phyloP scores from a whole-genome alignment of 2,329 filamentous ascomycete species.

The Clonostachys chloroleuca region DNA sequence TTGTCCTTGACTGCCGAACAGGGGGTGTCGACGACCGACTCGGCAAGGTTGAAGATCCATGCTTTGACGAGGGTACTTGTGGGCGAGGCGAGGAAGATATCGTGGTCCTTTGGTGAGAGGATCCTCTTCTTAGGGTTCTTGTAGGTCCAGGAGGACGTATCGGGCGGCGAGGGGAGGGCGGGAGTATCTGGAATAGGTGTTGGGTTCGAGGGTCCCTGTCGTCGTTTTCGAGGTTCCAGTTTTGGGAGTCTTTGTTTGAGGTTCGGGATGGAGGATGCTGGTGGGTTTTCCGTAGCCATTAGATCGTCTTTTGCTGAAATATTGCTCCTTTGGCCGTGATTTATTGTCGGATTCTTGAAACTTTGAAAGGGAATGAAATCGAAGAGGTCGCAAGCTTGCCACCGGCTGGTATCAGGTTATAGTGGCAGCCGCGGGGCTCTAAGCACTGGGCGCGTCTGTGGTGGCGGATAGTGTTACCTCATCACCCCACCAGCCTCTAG shows the following conservation, averaged over 20 bases:
- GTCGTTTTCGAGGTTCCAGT: constrained; percentile 59
- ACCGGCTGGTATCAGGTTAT: too few relatives aligned
- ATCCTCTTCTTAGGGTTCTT: constrained; percentile 72
- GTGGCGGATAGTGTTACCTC: too few relatives aligned
- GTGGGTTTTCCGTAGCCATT: background rate
- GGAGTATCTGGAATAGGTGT: constrained; percentile 73
- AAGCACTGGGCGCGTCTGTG: too few relatives aligned
- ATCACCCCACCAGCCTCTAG: too few relatives aligned
- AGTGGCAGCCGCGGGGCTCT: too few relatives aligned
- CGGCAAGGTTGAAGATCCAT: constrained; percentile 83
- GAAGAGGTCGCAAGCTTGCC: background rate
- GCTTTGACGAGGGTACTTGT: constrained; percentile 73
- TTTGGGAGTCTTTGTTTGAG: constrained; percentile 58
- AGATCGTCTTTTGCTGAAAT: background rate
- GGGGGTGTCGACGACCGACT: constrained; percentile 69
- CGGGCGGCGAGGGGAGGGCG: constrained; percentile 59
- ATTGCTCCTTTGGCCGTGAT: background rate
- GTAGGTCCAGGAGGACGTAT: constrained; percentile 54
- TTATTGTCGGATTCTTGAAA: background rate
- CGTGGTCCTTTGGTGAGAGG: constrained; percentile 74
- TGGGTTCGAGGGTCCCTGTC: constrained; percentile 44
- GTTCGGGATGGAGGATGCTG: constrained; percentile 16
- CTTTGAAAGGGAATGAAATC: background rate
- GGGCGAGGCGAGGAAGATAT: constrained; percentile 72
- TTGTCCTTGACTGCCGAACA: constrained; percentile 54